These are phyloP conservation scores for Podaxis pistillaris DNA, from an alignment of 768 basidiomycete genomes.

Conservation along the genomic window DNA sequence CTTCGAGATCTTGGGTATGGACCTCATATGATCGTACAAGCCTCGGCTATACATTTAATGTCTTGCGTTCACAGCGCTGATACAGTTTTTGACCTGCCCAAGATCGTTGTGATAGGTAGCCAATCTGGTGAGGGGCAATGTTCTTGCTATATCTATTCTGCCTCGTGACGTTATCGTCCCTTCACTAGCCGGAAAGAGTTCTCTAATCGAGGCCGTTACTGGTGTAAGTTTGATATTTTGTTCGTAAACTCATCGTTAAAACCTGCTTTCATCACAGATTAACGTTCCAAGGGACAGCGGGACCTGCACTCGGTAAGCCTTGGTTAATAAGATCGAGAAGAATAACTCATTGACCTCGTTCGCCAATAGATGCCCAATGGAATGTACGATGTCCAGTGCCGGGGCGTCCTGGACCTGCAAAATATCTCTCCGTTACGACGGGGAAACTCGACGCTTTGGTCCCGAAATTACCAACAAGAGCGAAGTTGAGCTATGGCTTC, in stretches of 20 bases:
- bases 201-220: slow-evolving; percentile 57
- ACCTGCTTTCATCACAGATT: slow-evolving; percentile 35
- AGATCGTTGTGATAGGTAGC: slow-evolving; percentile 53
- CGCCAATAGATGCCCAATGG: slow-evolving; percentile 47
- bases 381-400: slow-evolving; percentile 45
- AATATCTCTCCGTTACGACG: slow-evolving; percentile 32
- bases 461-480: slow-evolving; percentile 34
- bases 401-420: slow-evolving; percentile 40
- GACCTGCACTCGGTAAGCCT: slow-evolving; percentile 51
- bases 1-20: slow-evolving; percentile 39
- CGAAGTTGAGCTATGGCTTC: slow-evolving; percentile 50
- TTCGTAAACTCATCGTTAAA: background rate
- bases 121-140: slow-evolving; percentile 42
- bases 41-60: background rate
- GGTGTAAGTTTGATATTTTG: slow-evolving; percentile 34
- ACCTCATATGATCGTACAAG: background rate
- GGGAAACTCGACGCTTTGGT: slow-evolving; percentile 36
- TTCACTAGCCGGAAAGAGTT: slow-evolving; percentile 54
- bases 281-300: slow-evolving; percentile 61
- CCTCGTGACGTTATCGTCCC: background rate
- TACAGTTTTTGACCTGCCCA: slow-evolving; percentile 42
- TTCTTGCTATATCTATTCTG: background rate
- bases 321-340: background rate
- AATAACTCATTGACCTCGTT: background rate
- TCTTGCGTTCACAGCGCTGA: background rate